These are phyloP conservation scores for Myxozyma melibiosi DNA, from an alignment of 805 yeast species.

Conservation along the genomic window DNA sequence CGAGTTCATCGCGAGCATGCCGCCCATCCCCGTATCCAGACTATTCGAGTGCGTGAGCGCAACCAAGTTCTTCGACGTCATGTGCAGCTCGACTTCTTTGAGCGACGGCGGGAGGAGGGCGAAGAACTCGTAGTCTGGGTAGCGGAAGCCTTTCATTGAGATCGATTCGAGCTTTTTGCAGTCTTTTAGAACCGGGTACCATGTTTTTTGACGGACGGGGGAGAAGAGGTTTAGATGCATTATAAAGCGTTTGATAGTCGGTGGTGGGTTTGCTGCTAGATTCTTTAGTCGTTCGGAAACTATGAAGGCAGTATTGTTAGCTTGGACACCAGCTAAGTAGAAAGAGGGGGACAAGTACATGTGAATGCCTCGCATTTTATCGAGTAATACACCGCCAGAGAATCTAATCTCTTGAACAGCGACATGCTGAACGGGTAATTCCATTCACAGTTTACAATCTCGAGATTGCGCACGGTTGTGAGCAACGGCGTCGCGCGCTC, in stretches of 20 bases:
- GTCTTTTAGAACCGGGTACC: slow-evolving; percentile 24
- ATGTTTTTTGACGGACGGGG: slow-evolving; percentile 29
- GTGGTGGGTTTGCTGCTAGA: slow-evolving; percentile 28
- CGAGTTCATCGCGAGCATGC: slow-evolving; percentile 10
- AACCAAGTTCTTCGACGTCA: slow-evolving; percentile 14
- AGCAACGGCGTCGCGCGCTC: slow-evolving; percentile 17
- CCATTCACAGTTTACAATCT: slow-evolving; percentile 31
- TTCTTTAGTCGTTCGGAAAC: slow-evolving; percentile 28
- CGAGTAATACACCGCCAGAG: slow-evolving; percentile 17
- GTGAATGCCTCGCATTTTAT: slow-evolving; percentile 30
- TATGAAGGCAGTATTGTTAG: not conserved
- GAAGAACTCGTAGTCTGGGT: slow-evolving; percentile 27
- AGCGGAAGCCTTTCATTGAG: slow-evolving; percentile 27
- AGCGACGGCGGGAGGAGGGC: slow-evolving; percentile 18
- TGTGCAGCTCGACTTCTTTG: slow-evolving; percentile 22
- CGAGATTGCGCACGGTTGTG: slow-evolving; percentile 14
- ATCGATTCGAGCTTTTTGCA: slow-evolving; percentile 18
- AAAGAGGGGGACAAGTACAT: slow-evolving; percentile 3
- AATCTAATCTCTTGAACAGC: slow-evolving; percentile 11
- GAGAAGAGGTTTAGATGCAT: slow-evolving; percentile 21
- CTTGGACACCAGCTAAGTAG: not conserved
- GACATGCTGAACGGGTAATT: slow-evolving; percentile 31
- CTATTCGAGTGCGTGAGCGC: slow-evolving; percentile 9
- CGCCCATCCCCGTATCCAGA: slow-evolving; percentile 25
- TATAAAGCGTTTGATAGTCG: slow-evolving; percentile 6